phyloP scores from a whole-genome alignment of 768 basidiomycete genomes.

The Harrya chromipes region DNA sequence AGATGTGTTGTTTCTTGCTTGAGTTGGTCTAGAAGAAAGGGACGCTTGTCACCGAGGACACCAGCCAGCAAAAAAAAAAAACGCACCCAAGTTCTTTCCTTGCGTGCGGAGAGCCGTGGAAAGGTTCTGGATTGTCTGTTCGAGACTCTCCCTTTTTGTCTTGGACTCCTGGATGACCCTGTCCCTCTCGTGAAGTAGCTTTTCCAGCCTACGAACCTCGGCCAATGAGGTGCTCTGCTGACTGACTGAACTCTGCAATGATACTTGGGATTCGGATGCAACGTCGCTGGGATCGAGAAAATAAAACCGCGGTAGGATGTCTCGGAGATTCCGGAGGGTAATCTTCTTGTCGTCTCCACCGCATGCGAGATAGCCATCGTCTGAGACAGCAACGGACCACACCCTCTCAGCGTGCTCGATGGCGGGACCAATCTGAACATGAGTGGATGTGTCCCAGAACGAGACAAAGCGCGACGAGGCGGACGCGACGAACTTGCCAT shows the following conservation, averaged over 20 bases:
- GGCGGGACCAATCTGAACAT: neutral
- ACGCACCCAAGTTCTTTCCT: neutral
- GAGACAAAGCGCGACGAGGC: constrained; percentile 1
- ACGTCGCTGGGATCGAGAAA: neutral
- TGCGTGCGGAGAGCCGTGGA: neutral
- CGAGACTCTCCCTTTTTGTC: neutral
- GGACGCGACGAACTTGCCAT: neutral
- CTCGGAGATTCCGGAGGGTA: neutral
- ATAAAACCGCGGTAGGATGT: constrained; percentile 1
- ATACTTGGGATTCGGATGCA: neutral
- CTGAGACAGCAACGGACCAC: constrained; percentile 3
- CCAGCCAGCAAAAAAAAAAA: neutral
- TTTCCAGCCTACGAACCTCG: neutral
- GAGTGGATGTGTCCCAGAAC: constrained; percentile 7
- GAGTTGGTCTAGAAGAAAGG: neutral
- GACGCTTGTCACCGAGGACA: neutral
- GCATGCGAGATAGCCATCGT: neutral
- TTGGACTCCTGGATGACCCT: neutral
- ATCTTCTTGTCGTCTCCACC: constrained; percentile 7
- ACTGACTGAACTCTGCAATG: neutral
- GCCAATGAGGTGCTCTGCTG: neutral
- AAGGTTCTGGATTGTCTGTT: neutral
- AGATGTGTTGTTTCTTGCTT: neutral
- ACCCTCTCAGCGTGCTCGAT: neutral
- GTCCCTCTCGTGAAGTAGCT: constrained; percentile 1